Percentiles rank a stretch among this genome's conserved stretches.
Evolutionary conservation across 208 protist species (phyloP).

Genomic region (Trypanosoma scelopori): DNA sequence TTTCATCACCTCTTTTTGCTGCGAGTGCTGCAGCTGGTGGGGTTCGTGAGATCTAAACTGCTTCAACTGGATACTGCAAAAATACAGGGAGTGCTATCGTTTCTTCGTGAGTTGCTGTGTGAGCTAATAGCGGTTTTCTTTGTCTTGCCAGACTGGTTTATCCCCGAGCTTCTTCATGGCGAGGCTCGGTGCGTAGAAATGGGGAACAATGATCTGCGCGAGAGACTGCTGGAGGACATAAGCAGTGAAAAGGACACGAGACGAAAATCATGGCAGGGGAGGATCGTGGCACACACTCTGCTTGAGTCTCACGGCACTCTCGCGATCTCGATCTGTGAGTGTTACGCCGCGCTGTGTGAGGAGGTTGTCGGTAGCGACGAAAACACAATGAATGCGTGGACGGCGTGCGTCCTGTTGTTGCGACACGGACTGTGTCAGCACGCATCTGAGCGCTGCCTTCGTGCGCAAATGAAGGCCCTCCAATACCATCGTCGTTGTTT

Average conservation of each 20-base stretch:
- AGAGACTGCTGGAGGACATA: constrained; percentile 1
- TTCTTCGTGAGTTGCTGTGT: constrained; percentile 5
- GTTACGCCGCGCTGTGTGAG: constrained; percentile 14
- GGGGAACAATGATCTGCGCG: constrained; percentile 7
- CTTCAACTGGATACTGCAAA: not conserved
- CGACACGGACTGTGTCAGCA: constrained; percentile 19
- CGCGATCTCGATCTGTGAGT: constrained; percentile 10
- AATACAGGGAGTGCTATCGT: not conserved
- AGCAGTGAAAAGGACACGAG: not conserved
- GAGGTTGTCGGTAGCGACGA: not conserved
- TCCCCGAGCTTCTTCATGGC: constrained; percentile 7
- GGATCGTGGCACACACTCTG: not conserved
- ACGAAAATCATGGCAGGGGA: constrained; percentile 8
- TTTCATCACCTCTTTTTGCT: constrained; percentile 18
- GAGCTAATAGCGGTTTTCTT: constrained; percentile 1
- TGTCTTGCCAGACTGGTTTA: constrained; percentile 16
- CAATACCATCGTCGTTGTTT: not conserved
- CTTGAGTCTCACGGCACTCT: constrained; percentile 12
- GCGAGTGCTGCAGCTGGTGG: constrained; percentile 4
- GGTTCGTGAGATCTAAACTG: not conserved
- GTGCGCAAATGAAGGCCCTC: constrained; percentile 17
- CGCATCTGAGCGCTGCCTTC: constrained; percentile 19
- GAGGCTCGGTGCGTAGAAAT: not conserved
- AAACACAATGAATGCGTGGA: constrained; percentile 16
- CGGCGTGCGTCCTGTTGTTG: constrained; percentile 9